phyloP scores from a whole-genome alignment of 306 rosid genomes.

The Astragalus glycyphyllos region DNA sequence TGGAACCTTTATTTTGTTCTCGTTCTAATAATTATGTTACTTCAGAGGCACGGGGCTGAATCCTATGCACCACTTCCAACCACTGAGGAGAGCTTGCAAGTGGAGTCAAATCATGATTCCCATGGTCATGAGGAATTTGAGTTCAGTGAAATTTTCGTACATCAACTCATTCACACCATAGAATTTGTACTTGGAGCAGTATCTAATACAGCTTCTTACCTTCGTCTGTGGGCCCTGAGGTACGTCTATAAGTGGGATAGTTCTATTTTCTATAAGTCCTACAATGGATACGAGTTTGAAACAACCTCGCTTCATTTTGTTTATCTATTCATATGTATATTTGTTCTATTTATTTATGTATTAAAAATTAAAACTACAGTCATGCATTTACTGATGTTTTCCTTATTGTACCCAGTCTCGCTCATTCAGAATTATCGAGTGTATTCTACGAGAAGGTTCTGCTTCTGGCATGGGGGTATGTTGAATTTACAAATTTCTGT shows the following conservation, averaged over 20 bases:
- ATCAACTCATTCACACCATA: constrained; percentile 92
- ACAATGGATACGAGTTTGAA: constrained; percentile 9
- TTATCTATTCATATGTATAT: not conserved
- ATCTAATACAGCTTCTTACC: constrained; percentile 95
- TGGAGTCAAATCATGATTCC: constrained; percentile 71
- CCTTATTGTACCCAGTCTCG: constrained; percentile 67
- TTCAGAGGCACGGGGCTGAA: constrained; percentile 82
- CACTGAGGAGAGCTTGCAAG: constrained; percentile 82
- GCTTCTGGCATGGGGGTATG: constrained; percentile 64
- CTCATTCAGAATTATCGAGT: constrained; percentile 92
- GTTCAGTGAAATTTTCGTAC: constrained; percentile 88
- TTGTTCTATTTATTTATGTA: not conserved
- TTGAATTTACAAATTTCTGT: constrained; percentile 36
- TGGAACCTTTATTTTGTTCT: constrained; percentile 21
- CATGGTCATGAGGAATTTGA: constrained; percentile 92
- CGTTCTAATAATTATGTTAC: constrained; percentile 47
- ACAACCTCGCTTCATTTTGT: constrained; percentile 34
- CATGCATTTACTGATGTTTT: constrained; percentile 30
- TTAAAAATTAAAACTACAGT: constrained; percentile 2
- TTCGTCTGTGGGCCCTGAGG: constrained; percentile 99
- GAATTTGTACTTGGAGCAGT: constrained; percentile 96
- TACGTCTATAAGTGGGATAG: constrained; percentile 42
- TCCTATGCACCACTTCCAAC: constrained; percentile 68
- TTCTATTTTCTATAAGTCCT: constrained; percentile 8
- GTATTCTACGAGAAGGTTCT: constrained; percentile 97